A percentile compares a stretch with the other conserved stretches of the same genome.
Conservation (phyloP, 2,329 filamentous ascomycete species). For the Colletotrichum chlorophyti region DNA sequence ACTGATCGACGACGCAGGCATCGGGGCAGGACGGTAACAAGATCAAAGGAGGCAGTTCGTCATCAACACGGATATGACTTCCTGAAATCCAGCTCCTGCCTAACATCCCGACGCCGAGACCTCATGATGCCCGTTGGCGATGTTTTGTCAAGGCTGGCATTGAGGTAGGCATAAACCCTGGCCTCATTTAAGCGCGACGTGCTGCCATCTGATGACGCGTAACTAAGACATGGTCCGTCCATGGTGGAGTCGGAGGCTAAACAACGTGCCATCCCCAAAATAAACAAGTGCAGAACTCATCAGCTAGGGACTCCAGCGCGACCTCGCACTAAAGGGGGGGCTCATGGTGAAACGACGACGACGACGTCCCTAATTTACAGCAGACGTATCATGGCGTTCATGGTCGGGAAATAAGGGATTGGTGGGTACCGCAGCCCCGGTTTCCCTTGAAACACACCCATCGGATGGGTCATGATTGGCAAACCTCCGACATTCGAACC, state of each 20-base stretch:
- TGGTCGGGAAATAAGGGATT: conserved; percentile 21
- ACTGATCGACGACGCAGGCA: background rate
- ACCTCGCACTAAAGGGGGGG: background rate
- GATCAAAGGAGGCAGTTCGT: background rate
- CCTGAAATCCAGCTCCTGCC: background rate
- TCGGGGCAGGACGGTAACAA: too few relatives aligned
- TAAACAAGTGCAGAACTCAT: background rate
- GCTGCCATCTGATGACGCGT: conserved; percentile 15
- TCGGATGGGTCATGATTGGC: background rate
- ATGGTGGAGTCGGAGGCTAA: background rate
- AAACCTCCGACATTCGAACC: background rate
- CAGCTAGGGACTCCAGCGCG: background rate
- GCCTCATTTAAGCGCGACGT: conserved; percentile 22
- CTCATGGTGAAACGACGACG: conserved; percentile 19
- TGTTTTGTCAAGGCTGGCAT: conserved; percentile 6
- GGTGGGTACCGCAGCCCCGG: background rate
- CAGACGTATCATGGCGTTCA: conserved; percentile 15
- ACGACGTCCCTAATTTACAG: conserved; percentile 12
- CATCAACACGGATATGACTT: conserved; percentile 3
- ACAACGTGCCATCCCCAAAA: background rate
- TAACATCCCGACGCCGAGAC: background rate
- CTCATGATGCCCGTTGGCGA: background rate
- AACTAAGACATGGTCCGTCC: conserved; percentile 14
- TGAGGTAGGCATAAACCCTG: conserved; percentile 18
- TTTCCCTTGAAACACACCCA: conserved; percentile 19